Conservation (phyloP, 345 rosid species). For the Dipteronia dyeriana region DNA sequence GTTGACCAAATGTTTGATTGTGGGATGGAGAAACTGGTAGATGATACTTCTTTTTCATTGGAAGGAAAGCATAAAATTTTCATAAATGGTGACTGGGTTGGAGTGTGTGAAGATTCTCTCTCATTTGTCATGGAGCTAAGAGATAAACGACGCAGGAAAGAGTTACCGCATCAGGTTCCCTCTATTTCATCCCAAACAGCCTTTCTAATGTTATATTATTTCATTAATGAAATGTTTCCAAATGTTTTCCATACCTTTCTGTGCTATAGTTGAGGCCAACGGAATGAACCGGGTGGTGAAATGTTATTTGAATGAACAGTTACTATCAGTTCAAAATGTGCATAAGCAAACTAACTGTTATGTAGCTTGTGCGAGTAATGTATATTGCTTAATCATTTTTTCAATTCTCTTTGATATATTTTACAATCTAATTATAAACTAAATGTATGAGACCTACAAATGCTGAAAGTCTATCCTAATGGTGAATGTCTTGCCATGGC, state of each 20-base stretch:
- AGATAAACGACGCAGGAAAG: conserved; percentile 56
- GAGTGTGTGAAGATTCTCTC: conserved; percentile 61
- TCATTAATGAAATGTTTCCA: neutral
- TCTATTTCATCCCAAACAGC: conserved; percentile 8
- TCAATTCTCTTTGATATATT: neutral
- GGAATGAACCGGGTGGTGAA: neutral
- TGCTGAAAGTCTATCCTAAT: neutral
- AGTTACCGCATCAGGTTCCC: conserved; percentile 64
- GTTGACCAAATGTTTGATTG: conserved; percentile 42
- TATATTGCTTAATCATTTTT: neutral
- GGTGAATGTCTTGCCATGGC: neutral
- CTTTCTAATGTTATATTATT: neutral
- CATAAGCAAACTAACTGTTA: neutral
- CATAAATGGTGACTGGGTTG: conserved; percentile 92
- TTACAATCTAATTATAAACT: neutral
- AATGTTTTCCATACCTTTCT: neutral
- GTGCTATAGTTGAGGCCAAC: neutral
- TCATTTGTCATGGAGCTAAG: conserved; percentile 59
- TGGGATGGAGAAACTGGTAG: conserved; percentile 69
- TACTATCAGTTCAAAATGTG: neutral
- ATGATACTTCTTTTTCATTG: conserved; percentile 54
- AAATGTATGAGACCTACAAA: neutral
- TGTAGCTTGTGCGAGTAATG: neutral
- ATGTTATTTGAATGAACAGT: conserved; percentile 6
- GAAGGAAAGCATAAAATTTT: conserved; percentile 59